These are phyloP conservation scores for Metarhizium album DNA, from an alignment of 2,329 filamentous ascomycete genomes.

Conservation along the genomic window DNA sequence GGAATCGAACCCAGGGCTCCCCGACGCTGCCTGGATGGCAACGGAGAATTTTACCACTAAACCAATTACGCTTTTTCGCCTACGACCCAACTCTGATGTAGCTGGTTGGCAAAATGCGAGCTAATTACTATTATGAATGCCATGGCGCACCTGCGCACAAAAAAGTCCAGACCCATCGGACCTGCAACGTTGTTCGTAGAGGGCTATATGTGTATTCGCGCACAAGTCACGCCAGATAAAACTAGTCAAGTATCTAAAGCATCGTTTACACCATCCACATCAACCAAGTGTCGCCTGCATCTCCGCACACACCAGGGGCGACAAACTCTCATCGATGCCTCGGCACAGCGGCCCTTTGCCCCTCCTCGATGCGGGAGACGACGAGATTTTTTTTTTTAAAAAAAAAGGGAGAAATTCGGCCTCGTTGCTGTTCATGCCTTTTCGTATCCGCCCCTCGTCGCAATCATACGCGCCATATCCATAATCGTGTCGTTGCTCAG, in stretches of 20 bases:
- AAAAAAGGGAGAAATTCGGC: background rate
- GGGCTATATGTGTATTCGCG: background rate
- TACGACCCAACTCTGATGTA: no score
- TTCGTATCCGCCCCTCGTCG: slow-evolving; percentile 19
- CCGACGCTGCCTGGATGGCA: slow-evolving; percentile 21
- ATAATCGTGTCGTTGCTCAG: slow-evolving; percentile 30
- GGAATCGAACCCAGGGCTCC: slow-evolving; percentile 25
- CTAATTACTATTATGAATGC: no score
- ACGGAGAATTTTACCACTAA: slow-evolving; percentile 26
- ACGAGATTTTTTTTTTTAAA: background rate
- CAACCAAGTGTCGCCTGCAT: no score
- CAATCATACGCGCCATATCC: slow-evolving; percentile 26
- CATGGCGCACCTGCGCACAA: no score
- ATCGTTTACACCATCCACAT: background rate
- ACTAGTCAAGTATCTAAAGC: background rate
- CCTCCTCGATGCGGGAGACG: no score
- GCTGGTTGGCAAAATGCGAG: no score
- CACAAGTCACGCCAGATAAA: background rate
- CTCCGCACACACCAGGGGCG: background rate
- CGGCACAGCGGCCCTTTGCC: no score
- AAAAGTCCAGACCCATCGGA: no score
- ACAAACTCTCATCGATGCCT: no score
- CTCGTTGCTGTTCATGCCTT: background rate
- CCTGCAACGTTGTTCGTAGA: no score
- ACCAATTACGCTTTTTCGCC: slow-evolving; percentile 20